These are phyloP conservation scores for Mercurialis annua DNA, from an alignment of 345 rosid genomes.

Conservation along the genomic window DNA sequence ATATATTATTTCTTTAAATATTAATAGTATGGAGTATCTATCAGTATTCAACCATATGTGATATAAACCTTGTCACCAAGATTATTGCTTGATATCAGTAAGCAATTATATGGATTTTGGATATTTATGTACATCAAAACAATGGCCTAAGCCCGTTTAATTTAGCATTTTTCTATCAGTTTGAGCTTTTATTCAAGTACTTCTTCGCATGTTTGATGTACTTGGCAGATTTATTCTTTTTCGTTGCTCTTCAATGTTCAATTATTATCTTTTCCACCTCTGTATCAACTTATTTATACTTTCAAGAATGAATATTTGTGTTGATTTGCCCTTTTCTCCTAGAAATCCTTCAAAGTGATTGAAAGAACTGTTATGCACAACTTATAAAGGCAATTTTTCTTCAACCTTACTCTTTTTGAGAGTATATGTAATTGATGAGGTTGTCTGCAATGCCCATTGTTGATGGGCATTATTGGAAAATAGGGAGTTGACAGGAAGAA, in stretches of 20 bases:
- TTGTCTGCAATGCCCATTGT: slow-evolving; percentile 21
- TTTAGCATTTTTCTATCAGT: not conserved
- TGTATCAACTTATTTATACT: not conserved
- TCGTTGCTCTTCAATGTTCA: not conserved
- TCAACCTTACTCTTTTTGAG: not conserved
- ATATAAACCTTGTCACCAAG: slow-evolving; percentile 1
- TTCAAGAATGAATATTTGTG: not conserved
- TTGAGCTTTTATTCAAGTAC: not conserved
- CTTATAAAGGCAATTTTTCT: slow-evolving; percentile 11
- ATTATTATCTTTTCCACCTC: not conserved
- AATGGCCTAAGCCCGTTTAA: not conserved
- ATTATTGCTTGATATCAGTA: not conserved
- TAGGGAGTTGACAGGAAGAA: slow-evolving; percentile 14
- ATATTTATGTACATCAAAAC: not conserved
- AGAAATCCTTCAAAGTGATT: not conserved
- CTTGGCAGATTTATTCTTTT: not conserved
- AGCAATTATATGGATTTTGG: not conserved
- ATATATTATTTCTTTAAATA: not conserved
- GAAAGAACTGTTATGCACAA: slow-evolving; percentile 23
- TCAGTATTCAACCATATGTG: not conserved
- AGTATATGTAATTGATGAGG: slow-evolving; percentile 4
- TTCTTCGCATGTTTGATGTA: not conserved
- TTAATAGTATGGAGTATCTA: too few relatives aligned
- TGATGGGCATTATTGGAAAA: slow-evolving; percentile 12
- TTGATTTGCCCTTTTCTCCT: not conserved